phyloP scores from a whole-genome alignment of 1,284 basidiomycete species.

The Ceraceosorus guamensis region DNA sequence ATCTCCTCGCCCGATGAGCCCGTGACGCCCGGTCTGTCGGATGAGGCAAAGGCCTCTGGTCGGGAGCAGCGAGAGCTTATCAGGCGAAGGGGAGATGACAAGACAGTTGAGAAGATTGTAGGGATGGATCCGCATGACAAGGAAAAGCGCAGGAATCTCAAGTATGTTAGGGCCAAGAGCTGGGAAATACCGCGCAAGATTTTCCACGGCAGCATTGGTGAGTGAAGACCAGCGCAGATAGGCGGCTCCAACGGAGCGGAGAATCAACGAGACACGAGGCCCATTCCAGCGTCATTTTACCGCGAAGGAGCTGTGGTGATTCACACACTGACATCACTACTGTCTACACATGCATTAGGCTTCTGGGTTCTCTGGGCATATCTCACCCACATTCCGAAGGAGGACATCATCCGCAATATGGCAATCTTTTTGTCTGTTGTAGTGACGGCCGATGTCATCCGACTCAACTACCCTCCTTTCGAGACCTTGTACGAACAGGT shows the following conservation, averaged over 20 bases:
- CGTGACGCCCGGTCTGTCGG: conserved; percentile 1
- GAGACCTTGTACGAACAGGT: conserved; percentile 68
- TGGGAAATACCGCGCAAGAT: conserved; percentile 81
- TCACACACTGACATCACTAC: conserved; percentile 1
- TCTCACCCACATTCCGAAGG: conserved; percentile 49
- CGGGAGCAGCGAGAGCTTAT: conserved; percentile 10
- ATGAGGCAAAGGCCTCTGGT: conserved; percentile 12
- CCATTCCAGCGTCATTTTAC: not conserved
- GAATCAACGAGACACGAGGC: conserved; percentile 2
- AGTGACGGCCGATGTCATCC: conserved; percentile 67
- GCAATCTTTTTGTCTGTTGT: conserved; percentile 65
- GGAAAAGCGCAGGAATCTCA: conserved; percentile 11
- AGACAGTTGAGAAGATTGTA: conserved; percentile 10
- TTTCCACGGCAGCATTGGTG: conserved; percentile 83
- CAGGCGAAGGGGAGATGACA: conserved; percentile 8
- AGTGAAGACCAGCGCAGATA: not conserved
- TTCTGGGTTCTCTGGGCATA: conserved; percentile 75
- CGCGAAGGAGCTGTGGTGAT: conserved; percentile 7
- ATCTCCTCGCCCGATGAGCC: conserved; percentile 39
- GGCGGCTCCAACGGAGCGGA: conserved; percentile 4
- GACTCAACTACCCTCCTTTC: conserved; percentile 65
- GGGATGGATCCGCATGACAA: conserved; percentile 5
- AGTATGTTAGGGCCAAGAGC: conserved; percentile 12
- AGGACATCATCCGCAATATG: conserved; percentile 61
- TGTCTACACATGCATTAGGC: conserved; percentile 53